Evolutionary conservation across 2,329 filamentous ascomycete genomes (phyloP), one percentile per base, ranked within the genome.

Genomic region (Arthroderma sp.): DNA sequence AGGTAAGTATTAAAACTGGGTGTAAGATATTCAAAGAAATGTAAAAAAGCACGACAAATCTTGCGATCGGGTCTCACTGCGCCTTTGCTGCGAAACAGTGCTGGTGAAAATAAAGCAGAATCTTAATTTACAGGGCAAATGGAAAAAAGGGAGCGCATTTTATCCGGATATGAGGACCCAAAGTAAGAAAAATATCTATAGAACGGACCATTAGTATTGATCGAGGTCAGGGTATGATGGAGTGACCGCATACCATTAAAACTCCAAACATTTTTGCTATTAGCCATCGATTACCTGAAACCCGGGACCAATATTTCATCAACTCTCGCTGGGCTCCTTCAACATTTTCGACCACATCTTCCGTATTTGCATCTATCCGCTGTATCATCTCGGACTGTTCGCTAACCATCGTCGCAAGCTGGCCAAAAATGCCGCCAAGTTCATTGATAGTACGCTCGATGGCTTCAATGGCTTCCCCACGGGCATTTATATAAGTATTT

Each of bases 351-450:
- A 98, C 89, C 4, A 98, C 86, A 55, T 95, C 88, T 59, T 98
- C 91, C 1, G 89, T 95, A 63, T 96, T 95, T 52, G 89, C 89
- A 57, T 96, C 89, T 58, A 95, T 95, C 41, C 89, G 75, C 65
- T 96, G 86, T 52, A 98, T 94, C 83, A 94, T 94, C 65, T 95
- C 91, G 49, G 85, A 86, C 67, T 98, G 91, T 63, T 98, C 89
- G 45, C 83, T 86, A 29, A 98, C 91, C 91, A 98, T 96, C 53
- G 85, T 81, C 32, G 91, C 89, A 41, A 98, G 70, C 64, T 98
- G 89, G 6, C 87, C 85, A 61, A 96, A 96, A 50, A 95, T 95
- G 9, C 82, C 73, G 29, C 91, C 91, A 1, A 98, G 72, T 61
- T 98, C 91, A 50, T 78, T 80, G 54, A 98, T 98, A 1, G 91